These are phyloP conservation scores for Trichoderma sp. DNA, from an alignment of 2,329 filamentous ascomycete genomes.

Conservation along the genomic window DNA sequence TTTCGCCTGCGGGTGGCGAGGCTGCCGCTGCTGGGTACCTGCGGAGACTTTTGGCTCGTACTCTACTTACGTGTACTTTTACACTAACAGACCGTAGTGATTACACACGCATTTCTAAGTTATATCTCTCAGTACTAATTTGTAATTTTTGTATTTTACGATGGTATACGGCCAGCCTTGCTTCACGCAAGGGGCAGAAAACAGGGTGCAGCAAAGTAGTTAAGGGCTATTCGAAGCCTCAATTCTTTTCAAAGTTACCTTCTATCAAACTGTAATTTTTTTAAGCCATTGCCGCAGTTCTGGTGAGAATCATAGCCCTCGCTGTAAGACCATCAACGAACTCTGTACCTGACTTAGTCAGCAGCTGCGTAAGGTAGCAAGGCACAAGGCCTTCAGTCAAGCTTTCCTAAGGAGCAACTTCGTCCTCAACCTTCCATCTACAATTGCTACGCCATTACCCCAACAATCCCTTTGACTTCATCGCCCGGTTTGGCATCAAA, in stretches of 20 bases:
- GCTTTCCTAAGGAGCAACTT: slow-evolving; percentile 13
- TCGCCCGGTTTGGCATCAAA: neutral
- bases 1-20: neutral
- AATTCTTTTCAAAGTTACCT: neutral
- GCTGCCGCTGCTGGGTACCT: neutral
- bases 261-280: neutral
- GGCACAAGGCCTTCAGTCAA: slow-evolving; percentile 1
- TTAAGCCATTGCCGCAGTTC: neutral
- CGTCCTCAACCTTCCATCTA: neutral
- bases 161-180: neutral
- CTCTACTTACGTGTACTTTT: neutral
- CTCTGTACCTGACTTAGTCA: slow-evolving; percentile 9
- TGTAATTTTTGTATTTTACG: neutral
- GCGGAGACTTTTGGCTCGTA: neutral
- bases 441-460: neutral
- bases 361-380: slow-evolving; percentile 5
- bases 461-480: neutral
- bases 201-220: neutral
- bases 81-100: neutral
- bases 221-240: neutral
- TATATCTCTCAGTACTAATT: neutral
- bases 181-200: slow-evolving; percentile 5
- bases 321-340: neutral
- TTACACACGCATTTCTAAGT: rapidly evolving
- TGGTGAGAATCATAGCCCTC: neutral